Evolutionary conservation across 441 rosid genomes (phyloP), one percentile per base, ranked within the genome.

Genomic region (Adansonia rubrostipa): DNA sequence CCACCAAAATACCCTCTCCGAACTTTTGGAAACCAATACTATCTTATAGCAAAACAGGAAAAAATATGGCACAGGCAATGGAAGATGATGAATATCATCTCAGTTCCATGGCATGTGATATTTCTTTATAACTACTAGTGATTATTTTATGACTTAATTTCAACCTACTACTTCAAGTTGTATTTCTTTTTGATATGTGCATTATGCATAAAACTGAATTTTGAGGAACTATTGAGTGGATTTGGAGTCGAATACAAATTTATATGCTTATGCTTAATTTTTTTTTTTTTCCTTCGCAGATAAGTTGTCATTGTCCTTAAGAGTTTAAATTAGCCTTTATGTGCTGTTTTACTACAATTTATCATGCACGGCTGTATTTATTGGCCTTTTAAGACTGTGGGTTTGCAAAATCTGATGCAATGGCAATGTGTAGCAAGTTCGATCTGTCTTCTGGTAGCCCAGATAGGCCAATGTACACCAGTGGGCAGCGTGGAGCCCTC

Each of bases 351-450:
- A 69, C 84, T 72, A 48, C 86, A 77, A 77, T 85, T 87, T 90
- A 93, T 91, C 89, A 94, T 92, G 97, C 86, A 73, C 89, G 84
- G 79, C 87, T 85, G 91, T 78, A 85, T 87, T 83, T 86, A 77
- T 84, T 79, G 83, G 87, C 79, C 81, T 83, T 81, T 79, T 87
- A 85, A 89, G 80, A 77, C 82, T 82, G 86, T 81, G 82, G 86
- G 84, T 87, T 89, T 78, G 75, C 83, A 79, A 76, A 87, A 85
- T 81, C 83, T 87, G 86, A 85, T 88, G 88, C 88, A 80, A 91
- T 92, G 97, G 92, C 99, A 71, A 89, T 91, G 78, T 89, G 95
- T 83, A 93, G 94, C 87, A 93, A 92, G 87, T 90, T 90, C 75
- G 99, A 92, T 85, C 85, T 84, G 82, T 87, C 98, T 86, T 91